A percentile compares a stretch with the other conserved stretches of the same genome.
Conservation (phyloP, 306 rosid species). For the Mucuna pruriens region DNA sequence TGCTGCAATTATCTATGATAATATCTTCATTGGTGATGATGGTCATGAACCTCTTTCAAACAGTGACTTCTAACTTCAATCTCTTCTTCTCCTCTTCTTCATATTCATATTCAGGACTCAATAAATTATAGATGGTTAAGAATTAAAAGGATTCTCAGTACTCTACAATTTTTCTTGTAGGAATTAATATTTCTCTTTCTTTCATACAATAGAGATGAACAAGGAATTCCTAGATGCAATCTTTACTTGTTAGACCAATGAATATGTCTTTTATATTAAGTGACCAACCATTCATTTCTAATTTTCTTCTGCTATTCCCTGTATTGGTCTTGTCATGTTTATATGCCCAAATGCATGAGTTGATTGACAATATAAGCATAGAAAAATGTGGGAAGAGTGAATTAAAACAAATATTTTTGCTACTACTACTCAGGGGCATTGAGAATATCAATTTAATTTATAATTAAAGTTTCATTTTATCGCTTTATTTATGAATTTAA, state of each 20-base stretch:
- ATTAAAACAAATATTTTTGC: no score
- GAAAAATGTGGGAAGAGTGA: no score
- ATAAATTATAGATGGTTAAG: constrained; percentile 38
- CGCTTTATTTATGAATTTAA: no score
- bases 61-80: constrained; percentile 61
- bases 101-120: constrained; percentile 28
- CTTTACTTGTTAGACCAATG: constrained; percentile 8
- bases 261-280: neutral
- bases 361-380: no score
- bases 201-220: constrained; percentile 24
- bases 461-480: no score
- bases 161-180: constrained; percentile 1
- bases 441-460: no score
- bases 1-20: constrained; percentile 74
- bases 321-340: neutral
- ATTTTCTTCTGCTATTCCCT: neutral
- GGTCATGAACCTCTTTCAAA: constrained; percentile 56
- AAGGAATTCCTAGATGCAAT: neutral
- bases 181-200: constrained; percentile 10
- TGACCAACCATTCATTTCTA: neutral
- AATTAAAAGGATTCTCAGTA: neutral
- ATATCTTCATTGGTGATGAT: constrained; percentile 60
- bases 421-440: no score
- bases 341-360: neutral
- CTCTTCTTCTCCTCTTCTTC: no score